Percentiles rank a stretch among this genome's conserved stretches.
Evolutionary conservation across 1,284 basidiomycete genomes (phyloP).

Genomic region (Sanghuangporus baumii): DNA sequence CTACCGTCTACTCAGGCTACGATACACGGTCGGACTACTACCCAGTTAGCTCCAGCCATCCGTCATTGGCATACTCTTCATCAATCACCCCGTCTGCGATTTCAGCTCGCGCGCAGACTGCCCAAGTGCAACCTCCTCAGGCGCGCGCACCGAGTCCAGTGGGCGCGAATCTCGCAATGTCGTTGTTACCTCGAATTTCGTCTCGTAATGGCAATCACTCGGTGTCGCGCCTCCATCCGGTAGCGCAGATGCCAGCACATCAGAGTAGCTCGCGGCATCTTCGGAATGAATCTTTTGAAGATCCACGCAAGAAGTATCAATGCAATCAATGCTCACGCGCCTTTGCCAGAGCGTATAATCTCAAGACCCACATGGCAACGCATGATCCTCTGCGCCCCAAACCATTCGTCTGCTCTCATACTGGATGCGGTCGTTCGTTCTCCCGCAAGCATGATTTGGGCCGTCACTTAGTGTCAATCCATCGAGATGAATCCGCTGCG

Average conservation of each 20-base stretch:
- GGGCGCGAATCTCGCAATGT: conserved; percentile 8
- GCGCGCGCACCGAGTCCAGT: conserved; percentile 11
- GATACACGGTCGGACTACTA: conserved; percentile 25
- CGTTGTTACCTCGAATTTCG: conserved; percentile 12
- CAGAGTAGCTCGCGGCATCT: conserved; percentile 30
- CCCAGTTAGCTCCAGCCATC: conserved; percentile 33
- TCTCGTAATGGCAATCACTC: conserved; percentile 1
- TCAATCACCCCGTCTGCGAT: conserved; percentile 3
- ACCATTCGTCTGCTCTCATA: conserved; percentile 78
- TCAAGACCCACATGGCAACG: conserved; percentile 87
- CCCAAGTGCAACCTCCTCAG: conserved; percentile 8
- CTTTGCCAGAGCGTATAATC: conserved; percentile 85
- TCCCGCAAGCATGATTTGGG: conserved; percentile 87
- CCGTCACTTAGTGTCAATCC: conserved; percentile 81
- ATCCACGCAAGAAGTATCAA: conserved; percentile 71
- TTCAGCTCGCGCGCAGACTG: background rate
- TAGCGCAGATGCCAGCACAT: conserved; percentile 34
- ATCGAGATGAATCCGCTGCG: conserved; percentile 61
- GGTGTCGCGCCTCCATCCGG: conserved; percentile 27
- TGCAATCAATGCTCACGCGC: conserved; percentile 68
- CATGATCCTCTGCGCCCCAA: conserved; percentile 85
- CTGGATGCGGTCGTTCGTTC: conserved; percentile 78
- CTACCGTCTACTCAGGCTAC: conserved; percentile 34
- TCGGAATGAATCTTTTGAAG: conserved; percentile 42
- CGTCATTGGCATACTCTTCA: conserved; percentile 12